Evolutionary conservation across 495 filamentous ascomycete species (phyloP).

Genomic region (Aspergillus asperescens): DNA sequence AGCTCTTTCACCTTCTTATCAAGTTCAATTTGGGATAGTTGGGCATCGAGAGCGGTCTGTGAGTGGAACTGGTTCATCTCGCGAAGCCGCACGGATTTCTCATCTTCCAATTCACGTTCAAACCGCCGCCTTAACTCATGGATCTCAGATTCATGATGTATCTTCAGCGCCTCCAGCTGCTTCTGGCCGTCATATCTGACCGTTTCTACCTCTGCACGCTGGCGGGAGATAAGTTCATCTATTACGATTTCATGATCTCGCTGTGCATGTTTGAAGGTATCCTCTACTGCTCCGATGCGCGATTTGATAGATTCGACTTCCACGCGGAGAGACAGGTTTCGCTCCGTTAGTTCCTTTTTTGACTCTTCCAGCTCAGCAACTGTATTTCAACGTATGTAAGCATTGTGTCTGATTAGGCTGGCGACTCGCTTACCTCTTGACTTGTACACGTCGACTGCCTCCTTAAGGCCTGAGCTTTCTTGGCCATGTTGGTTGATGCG

Average conservation of each 20-base stretch:
- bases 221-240: constrained; percentile 50
- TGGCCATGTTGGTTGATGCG: constrained; percentile 57
- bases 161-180: constrained; percentile 34
- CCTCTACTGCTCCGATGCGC: constrained; percentile 39
- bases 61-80: constrained; percentile 63
- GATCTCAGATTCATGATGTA: constrained; percentile 47
- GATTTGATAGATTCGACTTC: constrained; percentile 55
- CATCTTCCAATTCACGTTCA: constrained; percentile 59
- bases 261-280: constrained; percentile 46
- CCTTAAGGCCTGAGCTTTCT: constrained; percentile 59
- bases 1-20: constrained; percentile 59
- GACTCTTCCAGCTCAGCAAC: constrained; percentile 63
- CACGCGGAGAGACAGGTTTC: constrained; percentile 50
- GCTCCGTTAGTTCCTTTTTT: constrained; percentile 50
- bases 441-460: constrained; percentile 65
- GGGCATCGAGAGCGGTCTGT: constrained; percentile 55
- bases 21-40: constrained; percentile 57
- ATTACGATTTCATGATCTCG: constrained; percentile 52
- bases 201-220: constrained; percentile 46
- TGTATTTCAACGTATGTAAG: constrained; percentile 29
- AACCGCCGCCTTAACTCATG: constrained; percentile 43
- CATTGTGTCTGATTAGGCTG: neutral
- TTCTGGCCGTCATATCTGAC: constrained; percentile 35
- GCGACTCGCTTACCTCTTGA: constrained; percentile 57
- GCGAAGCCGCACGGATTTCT: constrained; percentile 49